Base-by-base conservation (phyloP, 1,139 yeast species). In the Geotrichum phurueaensis region DNA sequence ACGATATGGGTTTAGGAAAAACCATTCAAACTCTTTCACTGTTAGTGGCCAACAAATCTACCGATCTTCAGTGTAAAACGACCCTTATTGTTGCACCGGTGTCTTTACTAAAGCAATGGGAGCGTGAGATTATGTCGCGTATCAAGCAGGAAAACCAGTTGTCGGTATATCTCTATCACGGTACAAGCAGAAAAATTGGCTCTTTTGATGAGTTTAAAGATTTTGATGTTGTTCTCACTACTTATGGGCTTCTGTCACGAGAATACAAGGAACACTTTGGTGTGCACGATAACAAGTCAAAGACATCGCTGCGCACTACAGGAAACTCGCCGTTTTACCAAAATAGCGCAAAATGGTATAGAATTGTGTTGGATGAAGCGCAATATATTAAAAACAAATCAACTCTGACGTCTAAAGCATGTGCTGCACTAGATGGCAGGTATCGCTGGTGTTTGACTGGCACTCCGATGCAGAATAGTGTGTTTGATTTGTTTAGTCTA, bases 1-100 rank as follows among this genome's bases (percentile, higher is more conserved):
- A 91, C 75, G 97, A 89, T 76, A 91, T 91, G 97, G 97, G 97
- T 43, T 76, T 91, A 43, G 97, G 97, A 63, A 92, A 91, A 72
- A 91, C 97, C 0, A 84, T 91, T 51, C 97, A 91, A 73, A 82
- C 90, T 1, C 78, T 89, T 39, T 70, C 96, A 0, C 72, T 89
- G 53, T 83, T 90, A 67, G 69, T 89, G 62, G 79, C 87, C 1
- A 79, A 82, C 69, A 77, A 76, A 61, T 78, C 87, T 0, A 62
- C 67, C 15, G 73, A 75, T 31, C 60, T 59, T 1, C 54, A 54
- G 12, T 59, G 60, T 51, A 84, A 81, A 66, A 84, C 94, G 0
- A 89, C 86, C n/a, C 75, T 92, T 60, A 81, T 92, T 54, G 81
- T 92, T 13, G 91, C 92, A 0, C 97, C 97, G 0, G 96, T 91